Base-by-base conservation (phyloP, 768 basidiomycete species). In the Tylopilus sp. region DNA sequence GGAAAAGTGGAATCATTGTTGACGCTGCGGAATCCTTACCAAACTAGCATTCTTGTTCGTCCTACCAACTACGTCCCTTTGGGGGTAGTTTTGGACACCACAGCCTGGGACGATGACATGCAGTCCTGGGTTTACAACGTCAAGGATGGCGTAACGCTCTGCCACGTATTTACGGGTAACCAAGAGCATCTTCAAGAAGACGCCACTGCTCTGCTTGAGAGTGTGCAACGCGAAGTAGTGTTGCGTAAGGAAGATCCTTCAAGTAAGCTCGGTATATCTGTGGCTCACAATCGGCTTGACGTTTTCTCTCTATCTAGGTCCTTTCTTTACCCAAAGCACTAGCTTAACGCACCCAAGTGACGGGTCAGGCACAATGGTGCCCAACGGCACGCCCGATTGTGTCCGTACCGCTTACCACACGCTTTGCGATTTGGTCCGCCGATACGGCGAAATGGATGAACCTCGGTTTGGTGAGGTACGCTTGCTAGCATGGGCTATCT, bases 121-220 rank as follows among this genome's bases (percentile, higher is more conserved):
- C 60, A 61, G 21, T 62, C 64, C 20, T 62, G 60, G 56, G 50
- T 46, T 15, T 62, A 66, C 48, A n/a, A 17, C n/a, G 17, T 65
- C 48, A 64, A 48, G 17, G 50, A 56, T 13, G 53, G 53, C 13
- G 63, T 64, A 3, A 62, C 41, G 17, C 64, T 74, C 15, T 68
- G 69, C 21, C 79, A 81, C 50, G 52, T 82, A 39, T 81, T 79
- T 55, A 77, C 76, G 1, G 68, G 76, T n/a, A 81, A 81, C 52
- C 55, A 66, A 15, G 57, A 62, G n/a, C 28, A 46, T 3, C 60
- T 79, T 40, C 80, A 81, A 57, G 48, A 36, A 40, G 66, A 68
- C 1, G 71, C 78, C 12, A 71, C 70, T 2, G 47, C 40, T 6
- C 57, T 79, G 25, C 62, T 81, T 4, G 57, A 62, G 21, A 59